Conservation (phyloP, 2,329 filamentous ascomycete genomes). For the Coleophoma crateriformis region DNA sequence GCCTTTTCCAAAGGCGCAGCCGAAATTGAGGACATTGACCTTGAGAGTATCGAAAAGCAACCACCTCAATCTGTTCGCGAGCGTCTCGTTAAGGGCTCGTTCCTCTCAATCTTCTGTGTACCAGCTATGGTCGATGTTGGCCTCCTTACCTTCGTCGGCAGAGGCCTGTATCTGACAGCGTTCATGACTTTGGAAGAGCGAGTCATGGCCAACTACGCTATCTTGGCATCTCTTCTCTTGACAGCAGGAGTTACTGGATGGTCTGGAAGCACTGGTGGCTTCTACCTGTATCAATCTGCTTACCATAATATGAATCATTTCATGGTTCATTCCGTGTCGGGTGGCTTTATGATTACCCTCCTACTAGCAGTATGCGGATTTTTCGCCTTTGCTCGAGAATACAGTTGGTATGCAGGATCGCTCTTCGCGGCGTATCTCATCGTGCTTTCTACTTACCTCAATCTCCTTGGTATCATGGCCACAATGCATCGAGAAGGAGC, state of each 20-base stretch:
- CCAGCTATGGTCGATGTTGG: constrained; percentile 57
- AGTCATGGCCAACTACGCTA: constrained; percentile 45
- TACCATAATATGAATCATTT: constrained; percentile 37
- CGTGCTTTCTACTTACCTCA: constrained; percentile 51
- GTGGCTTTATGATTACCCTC: constrained; percentile 36
- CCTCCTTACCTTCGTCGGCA: constrained; percentile 50
- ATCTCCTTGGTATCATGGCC: constrained; percentile 43
- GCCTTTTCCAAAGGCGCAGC: constrained; percentile 1
- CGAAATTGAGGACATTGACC: constrained; percentile 36
- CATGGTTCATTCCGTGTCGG: constrained; percentile 36
- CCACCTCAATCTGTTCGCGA: constrained; percentile 19
- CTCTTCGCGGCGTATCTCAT: constrained; percentile 56
- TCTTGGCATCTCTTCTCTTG: constrained; percentile 52
- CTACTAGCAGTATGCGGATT: constrained; percentile 38
- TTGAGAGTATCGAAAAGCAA: constrained; percentile 28
- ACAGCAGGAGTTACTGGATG: constrained; percentile 56
- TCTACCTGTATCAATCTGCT: constrained; percentile 52
- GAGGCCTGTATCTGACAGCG: constrained; percentile 54
- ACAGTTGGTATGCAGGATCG: constrained; percentile 39
- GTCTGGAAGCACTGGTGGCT: constrained; percentile 58
- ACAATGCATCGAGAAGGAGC: constrained; percentile 45
- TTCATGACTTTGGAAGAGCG: constrained; percentile 45
- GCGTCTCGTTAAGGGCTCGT: constrained; percentile 45
- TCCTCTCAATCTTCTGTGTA: constrained; percentile 55
- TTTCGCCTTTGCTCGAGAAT: constrained; percentile 38